phyloP scores from a whole-genome alignment of 176 grass and related monocot species.

The Eragrostis curvula region DNA sequence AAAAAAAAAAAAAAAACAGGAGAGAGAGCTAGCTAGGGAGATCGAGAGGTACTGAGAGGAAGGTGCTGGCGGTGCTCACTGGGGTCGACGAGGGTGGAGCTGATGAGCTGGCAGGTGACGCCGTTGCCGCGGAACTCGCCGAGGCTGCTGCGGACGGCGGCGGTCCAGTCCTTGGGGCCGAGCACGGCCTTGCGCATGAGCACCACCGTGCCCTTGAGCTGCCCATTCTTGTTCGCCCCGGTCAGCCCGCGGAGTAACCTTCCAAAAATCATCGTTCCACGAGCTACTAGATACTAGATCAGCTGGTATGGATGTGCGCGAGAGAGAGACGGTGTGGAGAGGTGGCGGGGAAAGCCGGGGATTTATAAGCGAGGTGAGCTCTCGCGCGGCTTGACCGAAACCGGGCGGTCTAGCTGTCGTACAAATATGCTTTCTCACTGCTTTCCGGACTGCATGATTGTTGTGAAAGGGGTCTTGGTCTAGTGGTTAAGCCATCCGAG shows the following conservation, averaged over 20 bases:
- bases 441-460: too few species aligned
- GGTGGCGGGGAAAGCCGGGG: too few species aligned
- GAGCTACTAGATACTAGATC: too few species aligned
- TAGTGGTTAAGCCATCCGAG: too few species aligned
- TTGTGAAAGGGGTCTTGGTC: too few species aligned
- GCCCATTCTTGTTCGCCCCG: slow-evolving; percentile 13
- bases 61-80: slow-evolving; percentile 52
- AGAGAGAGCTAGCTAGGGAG: neutral
- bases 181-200: slow-evolving; percentile 70
- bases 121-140: slow-evolving; percentile 57
- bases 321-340: too few species aligned
- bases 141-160: slow-evolving; percentile 53
- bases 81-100: too few species aligned
- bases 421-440: too few species aligned
- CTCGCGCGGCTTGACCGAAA: too few species aligned
- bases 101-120: neutral
- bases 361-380: too few species aligned
- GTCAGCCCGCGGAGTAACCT: slow-evolving; percentile 31
- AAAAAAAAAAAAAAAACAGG: neutral
- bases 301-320: too few species aligned
- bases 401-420: neutral
- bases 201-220: slow-evolving; percentile 56
- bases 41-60: slow-evolving; percentile 50
- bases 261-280: slow-evolving; percentile 1
- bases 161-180: slow-evolving; percentile 64